phyloP scores from a whole-genome alignment of 108 stramenopile genomes.

The Skeletonema potamos region DNA sequence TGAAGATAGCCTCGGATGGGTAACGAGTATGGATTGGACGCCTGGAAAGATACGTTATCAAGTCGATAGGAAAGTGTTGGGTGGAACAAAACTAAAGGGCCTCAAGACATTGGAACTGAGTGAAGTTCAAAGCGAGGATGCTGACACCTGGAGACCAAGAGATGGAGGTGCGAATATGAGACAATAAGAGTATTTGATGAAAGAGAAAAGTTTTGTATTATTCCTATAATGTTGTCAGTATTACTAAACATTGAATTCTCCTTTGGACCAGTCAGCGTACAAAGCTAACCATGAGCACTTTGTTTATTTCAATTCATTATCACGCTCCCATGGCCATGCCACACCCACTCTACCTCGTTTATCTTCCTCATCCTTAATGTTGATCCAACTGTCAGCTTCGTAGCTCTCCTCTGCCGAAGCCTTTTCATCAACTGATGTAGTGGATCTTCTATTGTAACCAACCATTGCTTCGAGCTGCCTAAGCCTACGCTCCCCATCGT shows the following conservation, averaged over 20 bases:
- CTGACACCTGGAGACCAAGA: slow-evolving; percentile 75
- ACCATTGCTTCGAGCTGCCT: slow-evolving; percentile 58
- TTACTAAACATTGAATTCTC: no score
- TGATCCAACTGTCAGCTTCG: slow-evolving; percentile 71
- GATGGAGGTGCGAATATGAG: slow-evolving; percentile 79
- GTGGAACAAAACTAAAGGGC: slow-evolving; percentile 65
- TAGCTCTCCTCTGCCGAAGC: slow-evolving; percentile 15
- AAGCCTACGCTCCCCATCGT: slow-evolving; percentile 63
- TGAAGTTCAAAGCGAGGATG: slow-evolving; percentile 76
- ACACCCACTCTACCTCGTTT: slow-evolving; percentile 75
- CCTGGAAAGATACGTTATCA: slow-evolving; percentile 82
- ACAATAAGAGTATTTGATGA: no score
- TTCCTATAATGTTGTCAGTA: no score
- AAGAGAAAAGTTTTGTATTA: no score
- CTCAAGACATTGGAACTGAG: slow-evolving; percentile 82
- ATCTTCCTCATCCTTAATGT: slow-evolving; percentile 72
- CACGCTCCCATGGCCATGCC: slow-evolving; percentile 71
- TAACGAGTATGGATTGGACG: slow-evolving; percentile 85
- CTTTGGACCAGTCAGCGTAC: background rate
- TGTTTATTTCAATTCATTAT: background rate
- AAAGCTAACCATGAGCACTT: background rate
- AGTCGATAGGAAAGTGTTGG: slow-evolving; percentile 77
- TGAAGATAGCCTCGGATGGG: slow-evolving; percentile 59
- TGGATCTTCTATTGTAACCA: slow-evolving; percentile 30
- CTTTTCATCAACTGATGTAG: slow-evolving; percentile 2